Percentiles rank a stretch among this genome's conserved stretches.
Conservation (phyloP, 768 basidiomycete genomes). For the Kwoniella mangroviensis region DNA sequence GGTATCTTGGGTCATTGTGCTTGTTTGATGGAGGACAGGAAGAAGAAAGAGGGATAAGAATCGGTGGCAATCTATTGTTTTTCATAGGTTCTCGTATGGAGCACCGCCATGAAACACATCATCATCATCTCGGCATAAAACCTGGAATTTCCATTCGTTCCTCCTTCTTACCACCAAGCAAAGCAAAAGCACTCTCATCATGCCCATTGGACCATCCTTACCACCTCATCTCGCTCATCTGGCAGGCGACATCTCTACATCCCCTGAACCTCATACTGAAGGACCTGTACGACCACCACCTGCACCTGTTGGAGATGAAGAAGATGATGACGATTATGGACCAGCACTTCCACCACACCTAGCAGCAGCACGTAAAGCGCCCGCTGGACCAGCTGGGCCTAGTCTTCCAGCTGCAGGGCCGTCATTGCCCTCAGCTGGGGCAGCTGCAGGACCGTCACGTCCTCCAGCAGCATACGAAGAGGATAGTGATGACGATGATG, state of each 20-base stretch:
- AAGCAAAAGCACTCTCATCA: conserved; percentile 11
- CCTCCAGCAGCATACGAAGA: conserved; percentile 61
- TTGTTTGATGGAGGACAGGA: neutral
- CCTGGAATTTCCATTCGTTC: neutral
- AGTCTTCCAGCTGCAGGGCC: conserved; percentile 6
- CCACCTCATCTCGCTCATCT: conserved; percentile 56
- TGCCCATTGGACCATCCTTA: conserved; percentile 58
- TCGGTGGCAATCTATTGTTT: conserved; percentile 7
- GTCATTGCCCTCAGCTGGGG: neutral
- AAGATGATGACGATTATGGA: conserved; percentile 70
- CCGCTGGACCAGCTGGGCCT: conserved; percentile 3
- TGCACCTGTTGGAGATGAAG: conserved; percentile 53
- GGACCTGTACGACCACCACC: conserved; percentile 21
- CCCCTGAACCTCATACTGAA: conserved; percentile 20
- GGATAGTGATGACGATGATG: conserved; percentile 74
- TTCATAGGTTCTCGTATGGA: neutral
- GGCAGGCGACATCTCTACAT: conserved; percentile 20
- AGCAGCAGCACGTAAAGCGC: conserved; percentile 55
- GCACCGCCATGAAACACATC: neutral
- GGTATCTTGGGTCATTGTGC: conserved; percentile 22
- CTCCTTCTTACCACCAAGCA: neutral
- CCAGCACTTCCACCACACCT: conserved; percentile 76
- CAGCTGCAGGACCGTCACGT: conserved; percentile 27
- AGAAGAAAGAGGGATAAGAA: neutral
- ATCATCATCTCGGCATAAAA: conserved; percentile 9